Percentiles rank a stretch among this genome's conserved stretches.
These are phyloP conservation scores for Sugiyamaella grinbergsii DNA, from an alignment of 1,139 yeast genomes.

Conservation along the genomic window DNA sequence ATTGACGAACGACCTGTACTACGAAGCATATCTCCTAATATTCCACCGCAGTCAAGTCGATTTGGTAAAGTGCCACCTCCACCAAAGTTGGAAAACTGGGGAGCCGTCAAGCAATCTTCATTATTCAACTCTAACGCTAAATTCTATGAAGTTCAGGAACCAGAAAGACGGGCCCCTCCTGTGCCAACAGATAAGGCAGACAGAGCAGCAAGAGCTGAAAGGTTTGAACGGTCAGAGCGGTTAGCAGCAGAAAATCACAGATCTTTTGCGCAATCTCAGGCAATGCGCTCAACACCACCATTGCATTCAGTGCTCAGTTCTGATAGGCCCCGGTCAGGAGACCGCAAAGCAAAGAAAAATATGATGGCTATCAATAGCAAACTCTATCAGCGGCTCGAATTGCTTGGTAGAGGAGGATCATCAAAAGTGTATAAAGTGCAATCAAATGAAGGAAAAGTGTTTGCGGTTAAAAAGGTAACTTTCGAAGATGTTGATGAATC, in stretches of 20 bases:
- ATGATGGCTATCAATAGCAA: constrained; percentile 54
- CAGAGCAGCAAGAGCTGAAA: constrained; percentile 8
- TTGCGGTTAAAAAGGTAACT: constrained; percentile 81
- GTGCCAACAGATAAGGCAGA: constrained; percentile 16
- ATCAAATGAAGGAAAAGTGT: constrained; percentile 53
- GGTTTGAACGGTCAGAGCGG: constrained; percentile 7
- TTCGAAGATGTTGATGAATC: constrained; percentile 72
- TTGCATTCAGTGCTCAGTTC: neutral
- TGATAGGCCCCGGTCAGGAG: constrained; percentile 6
- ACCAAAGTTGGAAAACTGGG: constrained; percentile 23
- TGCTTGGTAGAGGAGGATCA: constrained; percentile 90
- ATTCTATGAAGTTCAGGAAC: constrained; percentile 7
- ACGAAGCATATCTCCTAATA: constrained; percentile 21
- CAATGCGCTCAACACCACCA: neutral
- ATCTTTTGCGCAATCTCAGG: neutral
- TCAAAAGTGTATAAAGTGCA: constrained; percentile 88
- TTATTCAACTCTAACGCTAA: neutral
- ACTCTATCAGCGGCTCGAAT: constrained; percentile 72
- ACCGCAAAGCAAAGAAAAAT: constrained; percentile 33
- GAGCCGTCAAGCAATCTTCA: neutral
- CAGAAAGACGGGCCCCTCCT: constrained; percentile 19
- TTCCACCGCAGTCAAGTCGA: constrained; percentile 19
- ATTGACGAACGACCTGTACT: constrained; percentile 12
- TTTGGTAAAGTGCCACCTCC: constrained; percentile 20
- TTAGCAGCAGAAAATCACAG: constrained; percentile 9